These are phyloP conservation scores for Globisporangium okanoganense DNA, from an alignment of 352 stramenopile species.

Conservation along the genomic window DNA sequence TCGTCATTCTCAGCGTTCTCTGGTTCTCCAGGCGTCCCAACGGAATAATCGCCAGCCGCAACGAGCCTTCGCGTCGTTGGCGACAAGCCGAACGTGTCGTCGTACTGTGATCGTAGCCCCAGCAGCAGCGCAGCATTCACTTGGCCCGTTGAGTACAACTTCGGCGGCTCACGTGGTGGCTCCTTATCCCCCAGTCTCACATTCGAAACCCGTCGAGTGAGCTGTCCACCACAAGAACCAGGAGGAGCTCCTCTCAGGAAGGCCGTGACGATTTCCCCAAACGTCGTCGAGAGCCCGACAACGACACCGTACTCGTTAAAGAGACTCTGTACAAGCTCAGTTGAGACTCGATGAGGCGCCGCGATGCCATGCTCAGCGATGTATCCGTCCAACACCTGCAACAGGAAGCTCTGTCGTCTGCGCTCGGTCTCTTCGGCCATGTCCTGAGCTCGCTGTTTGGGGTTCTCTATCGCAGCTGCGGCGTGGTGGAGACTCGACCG, in stretches of 20 bases:
- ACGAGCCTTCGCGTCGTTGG: slow-evolving; percentile 24
- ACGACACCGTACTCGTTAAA: slow-evolving; percentile 64
- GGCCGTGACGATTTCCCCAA: slow-evolving; percentile 39
- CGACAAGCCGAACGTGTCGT: slow-evolving; percentile 63
- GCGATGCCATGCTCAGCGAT: slow-evolving; percentile 34
- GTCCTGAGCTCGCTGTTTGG: slow-evolving; percentile 28
- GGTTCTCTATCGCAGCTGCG: slow-evolving; percentile 37
- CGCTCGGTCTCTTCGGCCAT: slow-evolving; percentile 36
- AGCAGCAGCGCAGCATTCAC: slow-evolving; percentile 54
- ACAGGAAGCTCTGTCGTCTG: slow-evolving; percentile 54
- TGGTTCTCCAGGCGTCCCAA: no score
- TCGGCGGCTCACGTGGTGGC: slow-evolving; percentile 5
- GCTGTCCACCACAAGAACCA: background rate
- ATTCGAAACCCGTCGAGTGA: background rate
- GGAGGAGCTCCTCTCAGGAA: slow-evolving; percentile 20
- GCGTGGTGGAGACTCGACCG: slow-evolving; percentile 52
- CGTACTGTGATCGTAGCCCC: slow-evolving; percentile 46
- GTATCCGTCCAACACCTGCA: slow-evolving; percentile 64
- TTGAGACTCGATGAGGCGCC: slow-evolving; percentile 30
- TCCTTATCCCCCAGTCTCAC: background rate
- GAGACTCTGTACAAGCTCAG: slow-evolving; percentile 29
- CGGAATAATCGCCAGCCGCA: background rate
- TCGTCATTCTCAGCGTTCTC: slow-evolving; percentile 5
- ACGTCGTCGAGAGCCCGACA: slow-evolving; percentile 45
- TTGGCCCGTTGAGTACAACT: slow-evolving; percentile 29